These are phyloP conservation scores for Penicillium sp. DNA, from an alignment of 2,329 filamentous ascomycete species.

Conservation along the genomic window DNA sequence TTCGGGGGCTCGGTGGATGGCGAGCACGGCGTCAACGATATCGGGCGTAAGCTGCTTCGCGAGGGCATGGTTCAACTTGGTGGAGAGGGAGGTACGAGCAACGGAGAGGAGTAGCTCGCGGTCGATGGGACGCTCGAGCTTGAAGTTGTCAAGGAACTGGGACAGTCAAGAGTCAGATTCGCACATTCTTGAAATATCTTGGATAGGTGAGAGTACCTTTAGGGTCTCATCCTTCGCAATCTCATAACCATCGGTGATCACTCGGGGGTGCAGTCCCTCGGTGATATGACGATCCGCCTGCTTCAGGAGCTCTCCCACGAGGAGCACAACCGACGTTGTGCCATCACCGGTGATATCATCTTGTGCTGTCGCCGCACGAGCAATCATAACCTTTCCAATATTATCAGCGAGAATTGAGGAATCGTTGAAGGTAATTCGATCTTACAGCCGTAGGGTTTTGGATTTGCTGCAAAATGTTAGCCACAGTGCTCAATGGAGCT, in stretches of 20 bases:
- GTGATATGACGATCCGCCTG: conserved; percentile 95
- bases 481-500: conserved; percentile 5
- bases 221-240: conserved; percentile 92
- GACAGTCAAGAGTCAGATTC: conserved; percentile 18
- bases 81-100: conserved; percentile 90
- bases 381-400: conserved; percentile 64
- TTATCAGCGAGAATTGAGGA: conserved; percentile 25
- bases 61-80: conserved; percentile 87
- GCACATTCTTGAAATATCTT: not conserved
- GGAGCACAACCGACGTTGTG: conserved; percentile 91
- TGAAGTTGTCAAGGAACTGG: conserved; percentile 94
- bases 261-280: conserved; percentile 93
- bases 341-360: conserved; percentile 98
- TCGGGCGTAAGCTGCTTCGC: conserved; percentile 90
- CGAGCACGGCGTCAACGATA: conserved; percentile 93
- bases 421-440: conserved; percentile 11
- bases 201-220: conserved; percentile 62
- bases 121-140: conserved; percentile 84
- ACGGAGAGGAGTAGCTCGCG: conserved; percentile 92
- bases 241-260: conserved; percentile 97
- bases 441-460: conserved; percentile 94
- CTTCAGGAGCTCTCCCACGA: conserved; percentile 96
- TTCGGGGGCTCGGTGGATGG: conserved; percentile 84
- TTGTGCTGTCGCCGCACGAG: conserved; percentile 87
- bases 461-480: conserved; percentile 69